Evolutionary conservation across 192 early-diverging fungal genomes (phyloP), one percentile per base, ranked within the genome.

Genomic region (Entomortierella lignicola): DNA sequence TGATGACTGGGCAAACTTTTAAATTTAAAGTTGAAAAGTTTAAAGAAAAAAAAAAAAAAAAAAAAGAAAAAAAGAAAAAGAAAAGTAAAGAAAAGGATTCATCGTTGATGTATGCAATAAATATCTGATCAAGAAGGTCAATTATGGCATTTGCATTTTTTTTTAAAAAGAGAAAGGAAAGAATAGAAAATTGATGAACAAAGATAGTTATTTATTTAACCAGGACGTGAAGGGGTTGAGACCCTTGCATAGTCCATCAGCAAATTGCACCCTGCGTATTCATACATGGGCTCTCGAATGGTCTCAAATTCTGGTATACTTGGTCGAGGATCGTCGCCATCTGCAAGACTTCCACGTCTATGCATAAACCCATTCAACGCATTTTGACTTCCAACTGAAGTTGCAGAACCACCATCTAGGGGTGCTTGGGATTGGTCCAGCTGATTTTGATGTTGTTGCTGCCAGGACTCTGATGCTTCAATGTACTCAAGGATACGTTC

Each of bases 221-320:
- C 89, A 17, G 88, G 75, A 15, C 90, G 77, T 0, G 87, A 86
- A 21, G 92, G 89, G 8, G 92, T 86, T 10, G 85, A 81, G 29
- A 89, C 91, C 3, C 90, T 82, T 1, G 85, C 83, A 82, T 92
- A 90, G 79, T 93, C 91, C 69, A 93, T 79, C 17, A 92, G 66
- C 65, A 93, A 58, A 34, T 89, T 91, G 26, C 90, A 92, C 20
- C 85, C 83, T 29, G 91, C 82, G 58, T 89, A 88, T 56, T 89
- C 87, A 56, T 90, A 93, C 52, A 93, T 80, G 48, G 86, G 84
- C 59, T 90, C 84, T 29, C 91, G 85, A 63, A 89, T 86, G 23
- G 85, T 83, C 18, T 93, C 92, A 53, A 91, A 90, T 67, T 93
- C 92, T 0, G 89, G 89, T 62, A 93, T 90, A 41, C 63, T 73